A percentile compares a stretch with the other conserved stretches of the same genome.
phyloP scores from a whole-genome alignment of 1,284 basidiomycete species.

The Quambalaria eucalypti region DNA sequence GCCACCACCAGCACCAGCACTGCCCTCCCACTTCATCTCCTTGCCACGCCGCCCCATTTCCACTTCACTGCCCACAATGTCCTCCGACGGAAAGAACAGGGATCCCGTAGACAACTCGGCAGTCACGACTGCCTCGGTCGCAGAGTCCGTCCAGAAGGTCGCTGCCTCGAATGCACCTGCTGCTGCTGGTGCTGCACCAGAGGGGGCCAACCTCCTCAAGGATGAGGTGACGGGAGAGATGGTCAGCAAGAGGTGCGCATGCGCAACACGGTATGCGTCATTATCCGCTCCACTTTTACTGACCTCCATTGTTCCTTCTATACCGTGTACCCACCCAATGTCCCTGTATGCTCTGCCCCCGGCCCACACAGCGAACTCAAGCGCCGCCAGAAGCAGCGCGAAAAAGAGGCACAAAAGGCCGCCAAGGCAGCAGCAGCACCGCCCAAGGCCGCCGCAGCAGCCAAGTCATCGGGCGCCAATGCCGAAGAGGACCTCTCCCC shows the following conservation, averaged over 20 bases:
- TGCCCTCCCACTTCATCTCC: too few relatives aligned
- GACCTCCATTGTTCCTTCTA: too few relatives aligned
- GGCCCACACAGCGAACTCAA: constrained; percentile 22
- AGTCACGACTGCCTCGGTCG: too few relatives aligned
- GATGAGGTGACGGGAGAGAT: constrained; percentile 46
- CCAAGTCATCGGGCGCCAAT: constrained; percentile 6
- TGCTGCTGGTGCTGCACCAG: constrained; percentile 6
- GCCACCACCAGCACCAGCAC: too few relatives aligned
- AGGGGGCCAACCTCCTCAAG: constrained; percentile 27
- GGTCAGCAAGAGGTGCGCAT: constrained; percentile 39
- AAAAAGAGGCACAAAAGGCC: constrained; percentile 75
- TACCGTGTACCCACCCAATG: too few relatives aligned
- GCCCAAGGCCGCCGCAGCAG: constrained; percentile 8
- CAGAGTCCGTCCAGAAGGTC: not conserved
- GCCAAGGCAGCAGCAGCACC: constrained; percentile 53
- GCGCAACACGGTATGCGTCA: not conserved
- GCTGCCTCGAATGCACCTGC: not conserved
- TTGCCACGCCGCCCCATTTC: too few relatives aligned
- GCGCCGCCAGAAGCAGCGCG: constrained; percentile 54
- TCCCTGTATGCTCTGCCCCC: not conserved
- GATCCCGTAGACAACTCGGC: too few relatives aligned
- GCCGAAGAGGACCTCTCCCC: constrained; percentile 36
- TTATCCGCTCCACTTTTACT: not conserved
- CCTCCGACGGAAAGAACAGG: too few relatives aligned
- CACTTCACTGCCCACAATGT: too few relatives aligned